Evolutionary conservation across 2,329 filamentous ascomycete genomes (phyloP).

Genomic region (Trichoderma asperellum): DNA sequence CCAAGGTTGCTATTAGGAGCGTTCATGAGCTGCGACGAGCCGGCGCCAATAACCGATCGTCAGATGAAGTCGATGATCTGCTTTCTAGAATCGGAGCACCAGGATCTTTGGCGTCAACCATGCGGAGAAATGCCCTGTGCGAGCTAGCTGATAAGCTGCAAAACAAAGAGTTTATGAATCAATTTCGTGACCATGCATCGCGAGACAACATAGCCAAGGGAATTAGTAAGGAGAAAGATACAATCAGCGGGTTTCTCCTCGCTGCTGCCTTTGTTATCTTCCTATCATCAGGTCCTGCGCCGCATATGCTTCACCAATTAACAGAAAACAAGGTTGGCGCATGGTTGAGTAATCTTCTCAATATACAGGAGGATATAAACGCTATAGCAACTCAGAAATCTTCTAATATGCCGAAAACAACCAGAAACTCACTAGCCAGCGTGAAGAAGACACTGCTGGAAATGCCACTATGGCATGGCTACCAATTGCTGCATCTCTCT

Average conservation of each 20-base stretch:
- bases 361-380: conserved; percentile 58
- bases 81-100: conserved; percentile 63
- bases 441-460: conserved; percentile 59
- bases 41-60: conserved; percentile 67
- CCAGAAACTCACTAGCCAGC: conserved; percentile 58
- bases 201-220: conserved; percentile 69
- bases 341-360: conserved; percentile 62
- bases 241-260: conserved; percentile 65
- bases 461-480: conserved; percentile 63
- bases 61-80: conserved; percentile 68
- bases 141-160: conserved; percentile 64
- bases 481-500: conserved; percentile 56
- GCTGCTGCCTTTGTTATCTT: conserved; percentile 67
- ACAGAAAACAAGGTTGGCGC: conserved; percentile 56
- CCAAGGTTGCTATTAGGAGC: conserved; percentile 59
- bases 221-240: conserved; percentile 62
- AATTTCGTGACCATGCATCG: conserved; percentile 75
- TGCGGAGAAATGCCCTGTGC: conserved; percentile 61
- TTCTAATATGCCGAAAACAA: conserved; percentile 69
- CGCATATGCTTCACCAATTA: conserved; percentile 62
- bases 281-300: conserved; percentile 61
- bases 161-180: conserved; percentile 65
- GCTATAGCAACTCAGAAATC: conserved; percentile 65
- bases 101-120: conserved; percentile 50
- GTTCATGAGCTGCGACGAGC: conserved; percentile 69